Evolutionary conservation across 192 early-diverging fungal genomes (phyloP).

Genomic region (Umbelopsis sp.): DNA sequence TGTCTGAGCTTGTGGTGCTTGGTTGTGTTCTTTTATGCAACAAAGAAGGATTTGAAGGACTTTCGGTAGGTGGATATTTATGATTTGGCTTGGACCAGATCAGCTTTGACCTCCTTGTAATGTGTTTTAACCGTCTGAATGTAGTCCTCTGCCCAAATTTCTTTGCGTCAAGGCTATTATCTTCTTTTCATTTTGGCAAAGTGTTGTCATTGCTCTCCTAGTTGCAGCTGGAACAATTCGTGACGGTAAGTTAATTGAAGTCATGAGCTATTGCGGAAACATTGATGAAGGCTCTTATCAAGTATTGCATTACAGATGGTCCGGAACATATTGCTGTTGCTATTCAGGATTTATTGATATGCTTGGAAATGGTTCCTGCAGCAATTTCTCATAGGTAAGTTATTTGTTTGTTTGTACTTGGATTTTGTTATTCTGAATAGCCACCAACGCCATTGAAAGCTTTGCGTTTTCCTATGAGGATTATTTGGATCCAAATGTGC

Average conservation of each 20-base stretch:
- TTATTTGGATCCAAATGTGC: conserved; percentile 65
- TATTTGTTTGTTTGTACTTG: background rate
- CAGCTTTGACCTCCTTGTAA: background rate
- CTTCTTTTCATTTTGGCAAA: conserved; percentile 96
- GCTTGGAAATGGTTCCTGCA: conserved; percentile 85
- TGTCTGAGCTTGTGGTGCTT: conserved; percentile 84
- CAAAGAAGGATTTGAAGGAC: conserved; percentile 66
- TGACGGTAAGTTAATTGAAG: conserved; percentile 50
- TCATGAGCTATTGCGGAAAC: background rate
- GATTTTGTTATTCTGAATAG: background rate
- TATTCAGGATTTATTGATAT: conserved; percentile 90
- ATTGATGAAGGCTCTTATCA: background rate
- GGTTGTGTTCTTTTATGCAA: conserved; percentile 86
- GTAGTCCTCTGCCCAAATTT: conserved; percentile 91
- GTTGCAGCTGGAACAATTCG: conserved; percentile 74
- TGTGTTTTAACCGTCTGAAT: conserved; percentile 2
- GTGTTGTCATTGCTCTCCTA: conserved; percentile 80
- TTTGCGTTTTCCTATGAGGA: conserved; percentile 84
- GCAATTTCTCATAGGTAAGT: conserved; percentile 79
- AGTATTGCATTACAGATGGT: conserved; percentile 33
- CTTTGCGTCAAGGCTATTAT: conserved; percentile 91
- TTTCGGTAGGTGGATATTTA: conserved; percentile 51
- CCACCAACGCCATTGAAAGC: conserved; percentile 8
- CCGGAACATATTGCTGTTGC: conserved; percentile 76
- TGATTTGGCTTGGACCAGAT: conserved; percentile 20